phyloP scores from a whole-genome alignment of 2,329 filamentous ascomycete species.

The Fusarium praegraminearum region DNA sequence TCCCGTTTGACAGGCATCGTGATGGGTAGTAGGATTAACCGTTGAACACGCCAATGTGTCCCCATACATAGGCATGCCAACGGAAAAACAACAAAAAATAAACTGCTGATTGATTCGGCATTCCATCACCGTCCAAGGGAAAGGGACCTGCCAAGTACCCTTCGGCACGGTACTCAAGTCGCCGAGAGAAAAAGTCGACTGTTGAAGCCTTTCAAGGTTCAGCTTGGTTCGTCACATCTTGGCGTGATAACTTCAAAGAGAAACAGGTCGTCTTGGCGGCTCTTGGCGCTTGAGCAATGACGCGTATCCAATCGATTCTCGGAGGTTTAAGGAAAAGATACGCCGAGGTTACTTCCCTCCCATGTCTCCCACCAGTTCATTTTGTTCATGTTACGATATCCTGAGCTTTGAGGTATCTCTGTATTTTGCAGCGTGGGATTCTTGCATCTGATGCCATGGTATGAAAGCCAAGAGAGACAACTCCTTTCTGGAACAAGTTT shows the following conservation, averaged over 20 bases:
- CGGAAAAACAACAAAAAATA: too few relatives aligned
- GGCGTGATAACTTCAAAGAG: constrained; percentile 34
- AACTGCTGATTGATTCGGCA: constrained; percentile 14
- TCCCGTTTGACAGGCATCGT: constrained; percentile 2
- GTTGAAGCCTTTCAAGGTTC: constrained; percentile 40
- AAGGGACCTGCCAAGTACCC: constrained; percentile 6
- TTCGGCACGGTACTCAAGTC: constrained; percentile 16
- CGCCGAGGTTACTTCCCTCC: constrained; percentile 13
- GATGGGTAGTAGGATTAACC: constrained; percentile 1
- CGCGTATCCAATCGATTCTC: constrained; percentile 32
- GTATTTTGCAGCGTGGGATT: constrained; percentile 17
- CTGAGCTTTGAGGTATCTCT: constrained; percentile 5
- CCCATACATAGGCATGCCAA: too few relatives aligned
- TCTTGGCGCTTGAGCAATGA: constrained; percentile 43
- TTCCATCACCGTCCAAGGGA: constrained; percentile 24
- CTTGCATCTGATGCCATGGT: constrained; percentile 4
- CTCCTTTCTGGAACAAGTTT: constrained; percentile 35
- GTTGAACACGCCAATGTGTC: constrained; percentile 17
- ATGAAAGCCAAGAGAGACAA: background rate
- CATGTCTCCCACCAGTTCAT: constrained; percentile 1
- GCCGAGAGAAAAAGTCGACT: constrained; percentile 28
- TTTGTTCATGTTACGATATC: constrained; percentile 10
- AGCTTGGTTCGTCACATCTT: constrained; percentile 27
- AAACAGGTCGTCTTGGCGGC: constrained; percentile 29
- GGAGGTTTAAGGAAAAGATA: constrained; percentile 10